These are phyloP conservation scores for Heterobasidion annosum DNA, from an alignment of 1,284 basidiomycete species.

Conservation along the genomic window DNA sequence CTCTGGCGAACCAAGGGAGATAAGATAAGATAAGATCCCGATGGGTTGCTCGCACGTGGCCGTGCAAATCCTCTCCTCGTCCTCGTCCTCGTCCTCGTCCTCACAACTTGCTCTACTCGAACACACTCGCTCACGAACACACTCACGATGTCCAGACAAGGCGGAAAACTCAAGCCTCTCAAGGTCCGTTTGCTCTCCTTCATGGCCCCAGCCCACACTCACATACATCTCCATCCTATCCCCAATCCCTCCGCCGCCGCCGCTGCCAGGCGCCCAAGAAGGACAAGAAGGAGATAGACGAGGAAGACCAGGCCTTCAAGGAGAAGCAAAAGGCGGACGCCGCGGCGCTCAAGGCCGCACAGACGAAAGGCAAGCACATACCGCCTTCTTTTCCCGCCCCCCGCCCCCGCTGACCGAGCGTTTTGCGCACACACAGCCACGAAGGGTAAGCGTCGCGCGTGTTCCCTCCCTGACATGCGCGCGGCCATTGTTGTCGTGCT, in stretches of 20 bases:
- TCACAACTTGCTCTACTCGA: too few relatives aligned
- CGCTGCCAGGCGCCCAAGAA: constrained; percentile 61
- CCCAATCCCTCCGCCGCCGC: not conserved
- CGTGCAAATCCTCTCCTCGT: too few relatives aligned
- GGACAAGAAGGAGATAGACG: constrained; percentile 59
- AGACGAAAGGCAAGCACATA: constrained; percentile 48
- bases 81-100: too few relatives aligned
- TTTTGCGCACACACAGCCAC: not conserved
- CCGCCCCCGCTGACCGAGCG: not conserved
- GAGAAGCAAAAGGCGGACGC: constrained; percentile 64
- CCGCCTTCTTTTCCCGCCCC: constrained; percentile 3
- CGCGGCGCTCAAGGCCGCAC: constrained; percentile 57
- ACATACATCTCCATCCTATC: not conserved
- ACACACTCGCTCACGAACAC: not conserved
- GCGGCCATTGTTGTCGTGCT: not conserved
- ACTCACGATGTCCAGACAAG: constrained; percentile 58
- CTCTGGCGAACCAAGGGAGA: not conserved
- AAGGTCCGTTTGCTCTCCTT: constrained; percentile 30
- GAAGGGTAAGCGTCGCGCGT: not conserved
- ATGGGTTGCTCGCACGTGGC: not conserved
- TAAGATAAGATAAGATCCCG: not conserved
- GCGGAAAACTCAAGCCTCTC: constrained; percentile 72
- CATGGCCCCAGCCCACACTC: not conserved
- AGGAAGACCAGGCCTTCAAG: constrained; percentile 65
- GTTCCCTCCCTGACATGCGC: too few relatives aligned